Evolutionary conservation across 2,329 filamentous ascomycete genomes (phyloP), one percentile per base, ranked within the genome.

Genomic region (Fusarium scirpi): DNA sequence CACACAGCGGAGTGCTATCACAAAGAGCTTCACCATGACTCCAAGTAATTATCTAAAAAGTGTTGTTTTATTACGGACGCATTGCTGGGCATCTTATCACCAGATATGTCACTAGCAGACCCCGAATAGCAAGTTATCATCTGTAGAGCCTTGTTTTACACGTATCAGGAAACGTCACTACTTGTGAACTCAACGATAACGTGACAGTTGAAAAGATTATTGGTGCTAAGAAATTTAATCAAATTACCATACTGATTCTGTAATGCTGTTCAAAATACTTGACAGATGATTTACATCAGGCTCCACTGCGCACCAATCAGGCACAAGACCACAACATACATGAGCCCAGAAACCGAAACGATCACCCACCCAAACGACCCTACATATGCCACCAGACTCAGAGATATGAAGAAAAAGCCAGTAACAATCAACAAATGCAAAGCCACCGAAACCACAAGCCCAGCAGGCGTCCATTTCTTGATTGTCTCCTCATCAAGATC

Each of bases 301-400:
- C 34, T 38, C 5, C 20, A 55, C 16, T 55, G 52, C 20, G 52
- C 52, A 32, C 27, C 15, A 25, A 55, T 15, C 12, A 55, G 16
- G 5, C 27, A 55, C 2, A 44, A 55, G 0, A 55, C 40, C 8
- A 55, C 40, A 0, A 45, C 2, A 20, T 55, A 55, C 52, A 55
- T 55, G 3, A 44, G 2, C 2, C 52, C 52, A 20, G 52, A 44
- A 45, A 44, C 16, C 5, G 52, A 45, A 6, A 55, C 52, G 12
- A 55, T 55, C 25, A 45, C 52, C 52, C 52, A 55, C 10, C 52
- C 52, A 13, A 55, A 55, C 6, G 40, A 1, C 2, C 52, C 52
- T 20, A 55, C 40, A 4, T 55, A 55, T 2, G 52, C 52, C 27
- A 55, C 52, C 40, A 55, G 15, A 25, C 52, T 55, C 27, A 55